Conservation (phyloP, 192 early-diverging fungal species). For the Coemansia umbellata region DNA sequence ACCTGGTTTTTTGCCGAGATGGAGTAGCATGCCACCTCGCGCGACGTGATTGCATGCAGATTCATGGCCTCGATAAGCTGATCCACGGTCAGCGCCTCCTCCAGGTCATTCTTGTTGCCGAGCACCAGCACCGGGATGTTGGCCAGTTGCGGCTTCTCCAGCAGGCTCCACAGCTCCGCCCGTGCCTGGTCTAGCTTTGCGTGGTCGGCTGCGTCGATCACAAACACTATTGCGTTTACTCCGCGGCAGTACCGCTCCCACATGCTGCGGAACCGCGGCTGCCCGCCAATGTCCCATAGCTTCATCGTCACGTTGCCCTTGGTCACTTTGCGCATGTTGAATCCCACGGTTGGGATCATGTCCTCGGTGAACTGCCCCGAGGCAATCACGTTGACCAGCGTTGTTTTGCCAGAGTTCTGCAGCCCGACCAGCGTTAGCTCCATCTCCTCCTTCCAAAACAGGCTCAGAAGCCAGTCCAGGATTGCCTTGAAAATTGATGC, state of each 20-base stretch:
- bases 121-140: slow-evolving; percentile 96
- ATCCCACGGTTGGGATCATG: slow-evolving; percentile 97
- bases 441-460: slow-evolving; percentile 88
- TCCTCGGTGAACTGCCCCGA: slow-evolving; percentile 81
- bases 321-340: slow-evolving; percentile 96
- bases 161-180: slow-evolving; percentile 83
- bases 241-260: slow-evolving; percentile 87
- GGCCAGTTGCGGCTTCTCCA: slow-evolving; percentile 90
- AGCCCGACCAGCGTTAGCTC: slow-evolving; percentile 84
- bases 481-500: slow-evolving; percentile 49
- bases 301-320: slow-evolving; percentile 97
- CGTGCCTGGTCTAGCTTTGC: slow-evolving; percentile 88
- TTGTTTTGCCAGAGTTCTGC: slow-evolving; percentile 86
- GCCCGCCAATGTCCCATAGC: slow-evolving; percentile 99
- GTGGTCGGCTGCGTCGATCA: slow-evolving; percentile 94
- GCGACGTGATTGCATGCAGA: slow-evolving; percentile 80
- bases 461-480: slow-evolving; percentile 65
- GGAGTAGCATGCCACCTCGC: slow-evolving; percentile 98
- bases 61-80: slow-evolving; percentile 89
- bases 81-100: slow-evolving; percentile 80
- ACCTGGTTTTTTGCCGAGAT: slow-evolving; percentile 97
- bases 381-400: slow-evolving; percentile 82
- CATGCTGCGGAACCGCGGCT: slow-evolving; percentile 96
- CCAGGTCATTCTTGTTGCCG: slow-evolving; percentile 98
- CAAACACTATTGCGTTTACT: slow-evolving; percentile 99